Base-by-base conservation (phyloP, 1,139 yeast genomes). In the Suhomyces atakaporum region DNA sequence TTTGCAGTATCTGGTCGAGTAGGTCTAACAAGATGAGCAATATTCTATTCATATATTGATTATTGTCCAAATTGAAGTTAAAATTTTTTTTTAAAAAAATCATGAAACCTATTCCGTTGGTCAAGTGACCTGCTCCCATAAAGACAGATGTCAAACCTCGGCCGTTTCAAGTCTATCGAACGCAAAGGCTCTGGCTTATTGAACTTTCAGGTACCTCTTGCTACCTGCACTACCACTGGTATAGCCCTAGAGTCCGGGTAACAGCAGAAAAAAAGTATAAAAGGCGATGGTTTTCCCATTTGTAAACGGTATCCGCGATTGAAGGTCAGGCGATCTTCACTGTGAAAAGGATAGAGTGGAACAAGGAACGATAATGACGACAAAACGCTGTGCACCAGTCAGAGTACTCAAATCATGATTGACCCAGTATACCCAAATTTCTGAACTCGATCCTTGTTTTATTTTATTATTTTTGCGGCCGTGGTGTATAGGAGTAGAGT, bases 311-410 rank as follows among this genome's bases (percentile, higher is more conserved):
- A 11, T 23, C 29, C 10, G n/a, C 23, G 10, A 37, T 25, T 24
- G 33, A 44, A 44, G 49, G 49, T 48, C 47, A 18, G 52, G 42
- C 29, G 47, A 48, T 43, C 50, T 39, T 41, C 36, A 20, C 27
- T 33, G 36, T 25, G 36, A 34, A 38, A 34, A 28, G 30, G 32
- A 38, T 38, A 38, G 34, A 36, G 41, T 42, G 27, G 34, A 39
- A 39, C 36, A 30, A 22, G 18, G 12, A 27, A 27, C 31, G 32
- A 39, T 55, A 33, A 60, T 63, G 73, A 67, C 54, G 72, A 67
- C 72, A 65, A 65, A 60, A 64, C 69, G 74, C 74, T 68, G 74
- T 68, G 74, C 74, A 68, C 74, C 74, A 68, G 73, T 67, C 74
- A 66, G 74, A 68, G 68, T 63, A 64, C 71, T 64, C 69, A 53